A percentile compares a stretch with the other conserved stretches of the same genome.
Conservation (phyloP, 441 rosid species). For the Brassica balearica region DNA sequence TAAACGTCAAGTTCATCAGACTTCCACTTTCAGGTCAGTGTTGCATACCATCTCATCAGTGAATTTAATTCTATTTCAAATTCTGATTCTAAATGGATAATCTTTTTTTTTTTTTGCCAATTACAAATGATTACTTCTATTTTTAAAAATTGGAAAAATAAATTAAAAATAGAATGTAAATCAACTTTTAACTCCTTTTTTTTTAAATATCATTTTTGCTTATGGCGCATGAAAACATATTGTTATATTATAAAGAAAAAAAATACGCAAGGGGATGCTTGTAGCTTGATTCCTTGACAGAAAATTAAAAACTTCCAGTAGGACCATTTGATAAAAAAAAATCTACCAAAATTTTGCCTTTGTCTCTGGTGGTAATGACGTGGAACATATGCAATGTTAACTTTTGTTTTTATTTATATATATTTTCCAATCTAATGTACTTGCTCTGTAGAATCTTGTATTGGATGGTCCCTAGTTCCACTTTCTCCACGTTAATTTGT, state of each 20-base stretch:
- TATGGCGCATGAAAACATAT: neutral
- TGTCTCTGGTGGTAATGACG: slow-evolving; percentile 29
- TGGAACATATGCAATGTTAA: slow-evolving; percentile 22
- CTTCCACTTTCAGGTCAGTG: slow-evolving; percentile 64
- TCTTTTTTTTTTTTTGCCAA: neutral
- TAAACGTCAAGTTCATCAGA: slow-evolving; percentile 69
- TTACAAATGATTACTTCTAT: neutral
- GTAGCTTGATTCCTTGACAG: slow-evolving; percentile 18
- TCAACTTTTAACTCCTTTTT: neutral
- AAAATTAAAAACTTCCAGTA: neutral
- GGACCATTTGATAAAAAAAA: slow-evolving; percentile 21
- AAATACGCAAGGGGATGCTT: neutral
- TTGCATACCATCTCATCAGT: slow-evolving; percentile 21
- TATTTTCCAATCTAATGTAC: slow-evolving; percentile 23
- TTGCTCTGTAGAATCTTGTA: slow-evolving; percentile 32
- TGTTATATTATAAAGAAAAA: neutral
- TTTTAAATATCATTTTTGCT: neutral
- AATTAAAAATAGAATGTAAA: neutral
- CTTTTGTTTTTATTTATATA: neutral
- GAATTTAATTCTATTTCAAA: neutral
- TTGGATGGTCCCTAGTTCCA: slow-evolving; percentile 37
- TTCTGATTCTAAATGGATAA: slow-evolving; percentile 19
- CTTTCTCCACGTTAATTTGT: slow-evolving; percentile 34
- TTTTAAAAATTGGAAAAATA: neutral
- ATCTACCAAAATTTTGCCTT: slow-evolving; percentile 18